Evolutionary conservation across 1,139 yeast genomes (phyloP), one percentile per base, ranked within the genome.

Genomic region (Candida sanyaensis): DNA sequence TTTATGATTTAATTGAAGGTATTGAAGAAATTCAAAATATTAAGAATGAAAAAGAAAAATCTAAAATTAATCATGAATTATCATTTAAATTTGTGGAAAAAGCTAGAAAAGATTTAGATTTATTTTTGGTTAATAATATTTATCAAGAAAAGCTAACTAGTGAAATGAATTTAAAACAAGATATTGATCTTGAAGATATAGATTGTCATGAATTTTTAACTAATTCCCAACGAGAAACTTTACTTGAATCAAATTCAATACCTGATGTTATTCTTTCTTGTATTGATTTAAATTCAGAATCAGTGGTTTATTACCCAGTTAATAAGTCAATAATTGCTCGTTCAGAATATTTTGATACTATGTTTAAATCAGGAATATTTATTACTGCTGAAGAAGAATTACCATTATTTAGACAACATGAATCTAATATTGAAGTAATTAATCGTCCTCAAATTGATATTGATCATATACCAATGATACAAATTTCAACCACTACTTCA

Each of bases 261-360:
- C 80, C 88, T 0, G 90, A 85, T 61, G 64, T 78, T 0, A 66
- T 82, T 3, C 51, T 83, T 1, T 61, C 72, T 2, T 72, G 73
- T 1, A 54, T 71, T 3, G 77, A 73, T 41, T 56, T 63, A 11
- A 56, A 64, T 49, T 43, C 61, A 41, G 57, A 64, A 51, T 42
- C 63, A 0, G 59, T 66, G 3, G 53, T 64, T 0, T 75, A 71
- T 50, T 86, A 81, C 56, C 90, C 93, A 0, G 83, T 77, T 5
- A 88, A 88, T 61, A 72, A 83, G 45, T 75, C 88, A 0, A 77
- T 87, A 48, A 61, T 88, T 34, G 66, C 76, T 7, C 65, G 91
- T 42, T 79, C 87, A 1, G 87, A 81, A 41, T 87, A 84, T 60
- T 88, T 81, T 60, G 80, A 76, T 48, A 76, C 84, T 5, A 80